phyloP scores from a whole-genome alignment of 1,284 basidiomycete genomes.

The Microbotryum scabiosae region DNA sequence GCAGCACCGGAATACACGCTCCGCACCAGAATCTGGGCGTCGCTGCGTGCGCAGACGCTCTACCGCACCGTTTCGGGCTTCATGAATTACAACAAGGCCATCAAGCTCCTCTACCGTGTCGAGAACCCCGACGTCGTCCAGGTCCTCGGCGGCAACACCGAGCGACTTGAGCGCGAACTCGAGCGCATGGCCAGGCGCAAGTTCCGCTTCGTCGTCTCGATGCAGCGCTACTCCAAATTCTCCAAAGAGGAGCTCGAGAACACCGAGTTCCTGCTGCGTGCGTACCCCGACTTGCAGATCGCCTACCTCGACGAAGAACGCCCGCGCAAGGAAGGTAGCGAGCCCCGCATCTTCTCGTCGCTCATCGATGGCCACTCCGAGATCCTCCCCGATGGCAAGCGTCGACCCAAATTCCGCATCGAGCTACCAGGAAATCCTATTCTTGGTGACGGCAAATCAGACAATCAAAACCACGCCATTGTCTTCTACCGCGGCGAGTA shows the following conservation, averaged over 20 bases:
- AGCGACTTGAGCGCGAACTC: conserved; percentile 90
- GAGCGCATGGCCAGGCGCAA: conserved; percentile 96
- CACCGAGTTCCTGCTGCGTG: conserved; percentile 92
- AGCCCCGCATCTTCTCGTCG: conserved; percentile 88
- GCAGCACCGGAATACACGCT: conserved; percentile 97
- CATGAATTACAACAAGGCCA: conserved; percentile 99
- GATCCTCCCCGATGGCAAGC: conserved; percentile 76
- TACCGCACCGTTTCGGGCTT: conserved; percentile 98
- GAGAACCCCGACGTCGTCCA: conserved; percentile 99
- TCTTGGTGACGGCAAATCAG: conserved; percentile 96
- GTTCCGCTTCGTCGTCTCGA: conserved; percentile 98
- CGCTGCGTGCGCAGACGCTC: conserved; percentile 92
- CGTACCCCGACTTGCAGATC: conserved; percentile 98
- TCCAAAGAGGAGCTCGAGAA: conserved; percentile 99
- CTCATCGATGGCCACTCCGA: conserved; percentile 98
- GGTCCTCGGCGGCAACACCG: conserved; percentile 93
- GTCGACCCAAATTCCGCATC: conserved; percentile 94
- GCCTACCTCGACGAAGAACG: conserved; percentile 97
- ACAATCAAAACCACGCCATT: conserved; percentile 99
- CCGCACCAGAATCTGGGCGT: conserved; percentile 98
- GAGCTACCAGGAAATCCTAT: conserved; percentile 98
- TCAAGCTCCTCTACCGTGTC: conserved; percentile 98
- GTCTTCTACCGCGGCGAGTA: conserved; percentile 99
- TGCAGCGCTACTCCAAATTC: conserved; percentile 99
- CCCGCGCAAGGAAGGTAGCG: conserved; percentile 80